These are phyloP conservation scores for Styphnolobium japonicum DNA, from an alignment of 306 rosid species.

Conservation along the genomic window DNA sequence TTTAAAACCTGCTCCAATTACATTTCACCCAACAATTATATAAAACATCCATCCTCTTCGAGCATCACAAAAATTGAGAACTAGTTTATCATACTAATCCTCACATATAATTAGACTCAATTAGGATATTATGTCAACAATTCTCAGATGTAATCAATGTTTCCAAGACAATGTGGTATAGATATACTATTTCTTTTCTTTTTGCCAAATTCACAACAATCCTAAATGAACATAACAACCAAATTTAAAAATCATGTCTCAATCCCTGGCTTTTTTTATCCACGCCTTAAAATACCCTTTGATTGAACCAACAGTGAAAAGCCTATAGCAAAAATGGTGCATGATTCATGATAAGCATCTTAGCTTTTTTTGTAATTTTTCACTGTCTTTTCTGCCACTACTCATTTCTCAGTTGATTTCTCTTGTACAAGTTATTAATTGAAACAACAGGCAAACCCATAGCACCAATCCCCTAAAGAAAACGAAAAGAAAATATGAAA, in stretches of 20 bases:
- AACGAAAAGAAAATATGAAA: not conserved
- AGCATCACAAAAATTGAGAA: not conserved
- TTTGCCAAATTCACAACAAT: not conserved
- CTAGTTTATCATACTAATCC: not conserved
- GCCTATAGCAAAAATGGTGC: not conserved
- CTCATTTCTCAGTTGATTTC: conserved; percentile 1
- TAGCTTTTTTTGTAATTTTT: not conserved
- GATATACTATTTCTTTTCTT: not conserved
- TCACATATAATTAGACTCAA: not conserved
- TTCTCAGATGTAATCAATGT: not conserved
- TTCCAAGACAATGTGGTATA: not conserved
- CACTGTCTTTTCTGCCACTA: not conserved
- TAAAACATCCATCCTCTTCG: not conserved
- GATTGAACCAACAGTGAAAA: not conserved
- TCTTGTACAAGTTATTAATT: not conserved
- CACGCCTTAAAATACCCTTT: not conserved
- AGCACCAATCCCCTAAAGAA: not conserved
- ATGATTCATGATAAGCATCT: conserved; percentile 1
- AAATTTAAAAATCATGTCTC: not conserved
- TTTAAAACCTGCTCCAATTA: not conserved
- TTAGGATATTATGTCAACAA: not conserved
- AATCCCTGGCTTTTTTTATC: not conserved
- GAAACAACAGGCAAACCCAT: not conserved
- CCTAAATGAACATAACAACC: not conserved
- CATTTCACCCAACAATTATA: not conserved